Evolutionary conservation across 768 basidiomycete genomes (phyloP).

Genomic region (Rhizopogon rudus): DNA sequence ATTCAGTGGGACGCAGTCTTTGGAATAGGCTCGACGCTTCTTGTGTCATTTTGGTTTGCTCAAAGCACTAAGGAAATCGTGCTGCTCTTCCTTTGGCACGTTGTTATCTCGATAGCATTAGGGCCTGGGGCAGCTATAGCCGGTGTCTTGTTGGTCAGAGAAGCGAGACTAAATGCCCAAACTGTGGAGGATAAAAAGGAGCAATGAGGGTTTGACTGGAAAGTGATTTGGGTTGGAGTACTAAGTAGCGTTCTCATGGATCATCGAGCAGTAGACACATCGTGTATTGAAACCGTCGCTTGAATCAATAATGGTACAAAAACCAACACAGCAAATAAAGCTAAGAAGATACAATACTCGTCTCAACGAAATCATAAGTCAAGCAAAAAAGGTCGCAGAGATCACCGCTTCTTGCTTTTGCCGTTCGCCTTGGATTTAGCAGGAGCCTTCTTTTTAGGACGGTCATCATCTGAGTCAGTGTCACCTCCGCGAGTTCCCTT

Average conservation of each 20-base stretch:
- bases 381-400: background rate
- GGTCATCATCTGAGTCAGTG: conserved; percentile 48
- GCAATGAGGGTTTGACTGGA: background rate
- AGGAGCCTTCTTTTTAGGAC: conserved; percentile 35
- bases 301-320: conserved; percentile 7
- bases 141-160: conserved; percentile 46
- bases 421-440: conserved; percentile 34
- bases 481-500: conserved; percentile 39
- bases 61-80: conserved; percentile 26
- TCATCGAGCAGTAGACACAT: too few species aligned
- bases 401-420: conserved; percentile 33
- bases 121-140: conserved; percentile 51
- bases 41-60: conserved; percentile 48
- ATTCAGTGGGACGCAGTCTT: conserved; percentile 50
- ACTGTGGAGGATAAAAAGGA: conserved; percentile 1
- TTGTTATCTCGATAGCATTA: conserved; percentile 33
- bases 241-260: background rate
- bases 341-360: conserved; percentile 5
- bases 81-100: conserved; percentile 37
- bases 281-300: background rate
- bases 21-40: conserved; percentile 32
- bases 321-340: background rate
- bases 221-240: background rate
- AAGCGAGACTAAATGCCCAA: conserved; percentile 26
- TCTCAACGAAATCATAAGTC: conserved; percentile 4